These are phyloP conservation scores for Cercospora janseana DNA, from an alignment of 2,329 filamentous ascomycete genomes.

Conservation along the genomic window DNA sequence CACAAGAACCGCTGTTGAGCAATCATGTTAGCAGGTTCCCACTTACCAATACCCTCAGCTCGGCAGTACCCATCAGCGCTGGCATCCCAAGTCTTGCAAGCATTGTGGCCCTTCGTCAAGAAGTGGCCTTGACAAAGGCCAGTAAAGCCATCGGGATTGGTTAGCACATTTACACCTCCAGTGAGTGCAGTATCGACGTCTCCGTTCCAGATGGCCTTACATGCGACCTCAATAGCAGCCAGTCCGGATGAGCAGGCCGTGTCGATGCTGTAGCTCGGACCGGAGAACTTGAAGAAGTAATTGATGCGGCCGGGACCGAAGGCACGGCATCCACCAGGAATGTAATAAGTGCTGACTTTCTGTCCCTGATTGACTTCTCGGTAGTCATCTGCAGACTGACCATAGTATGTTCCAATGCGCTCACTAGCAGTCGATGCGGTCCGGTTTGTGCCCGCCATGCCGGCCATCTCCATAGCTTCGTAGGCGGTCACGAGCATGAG, in stretches of 20 bases:
- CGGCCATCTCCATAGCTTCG: conserved; percentile 24
- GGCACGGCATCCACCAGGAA: conserved; percentile 29
- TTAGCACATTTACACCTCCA: conserved; percentile 33
- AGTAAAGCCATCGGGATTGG: conserved; percentile 12
- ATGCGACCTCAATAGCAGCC: conserved; percentile 30
- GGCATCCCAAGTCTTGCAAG: conserved; percentile 33
- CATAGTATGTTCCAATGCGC: conserved; percentile 39
- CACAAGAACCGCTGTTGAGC: background rate
- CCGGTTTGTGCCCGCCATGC: conserved; percentile 23
- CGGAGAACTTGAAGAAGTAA: conserved; percentile 28
- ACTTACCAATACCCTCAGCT: conserved; percentile 28
- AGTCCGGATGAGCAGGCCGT: conserved; percentile 36
- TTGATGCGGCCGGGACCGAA: conserved; percentile 32
- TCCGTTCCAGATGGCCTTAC: conserved; percentile 32
- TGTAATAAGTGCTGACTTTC: conserved; percentile 31
- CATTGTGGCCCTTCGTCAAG: conserved; percentile 21
- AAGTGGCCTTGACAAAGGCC: conserved; percentile 34
- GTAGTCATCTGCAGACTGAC: conserved; percentile 39
- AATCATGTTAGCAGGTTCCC: background rate
- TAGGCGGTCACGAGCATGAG: conserved; percentile 22
- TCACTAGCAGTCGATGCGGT: conserved; percentile 33
- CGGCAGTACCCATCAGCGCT: conserved; percentile 36
- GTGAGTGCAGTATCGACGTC: conserved; percentile 34
- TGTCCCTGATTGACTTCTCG: conserved; percentile 32
- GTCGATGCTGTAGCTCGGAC: conserved; percentile 32